A percentile compares a stretch with the other conserved stretches of the same genome.
Evolutionary conservation across 2,329 filamentous ascomycete genomes (phyloP).

Genomic region (Penicillium vulpinum): DNA sequence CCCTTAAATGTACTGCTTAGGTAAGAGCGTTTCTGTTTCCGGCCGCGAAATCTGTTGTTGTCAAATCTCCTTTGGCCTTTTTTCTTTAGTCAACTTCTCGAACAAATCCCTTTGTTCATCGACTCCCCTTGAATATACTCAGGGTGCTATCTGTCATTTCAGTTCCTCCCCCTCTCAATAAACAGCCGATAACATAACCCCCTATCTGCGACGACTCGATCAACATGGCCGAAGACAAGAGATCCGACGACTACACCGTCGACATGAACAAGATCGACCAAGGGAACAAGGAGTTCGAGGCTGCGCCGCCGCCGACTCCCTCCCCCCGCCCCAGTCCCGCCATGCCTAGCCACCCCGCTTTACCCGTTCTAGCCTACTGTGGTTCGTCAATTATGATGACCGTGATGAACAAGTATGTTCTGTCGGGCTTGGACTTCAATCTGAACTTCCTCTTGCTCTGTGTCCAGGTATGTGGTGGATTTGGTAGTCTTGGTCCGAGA

Average conservation of each 20-base stretch:
- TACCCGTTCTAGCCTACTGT: constrained; percentile 89
- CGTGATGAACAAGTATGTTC: constrained; percentile 98
- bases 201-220: constrained; percentile 4
- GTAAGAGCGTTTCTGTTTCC: constrained; percentile 5
- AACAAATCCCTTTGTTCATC: constrained; percentile 1
- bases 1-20: constrained; percentile 4
- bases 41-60: constrained; percentile 15
- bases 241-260: constrained; percentile 72
- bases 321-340: constrained; percentile 39
- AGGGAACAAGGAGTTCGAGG: constrained; percentile 50
- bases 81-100: constrained; percentile 3
- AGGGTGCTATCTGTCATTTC: constrained; percentile 6
- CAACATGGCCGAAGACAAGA: constrained; percentile 85
- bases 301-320: constrained; percentile 39
- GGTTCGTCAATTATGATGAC: constrained; percentile 98
- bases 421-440: constrained; percentile 89
- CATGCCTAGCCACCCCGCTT: constrained; percentile 71
- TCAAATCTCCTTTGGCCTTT: constrained; percentile 4
- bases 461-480: constrained; percentile 71
- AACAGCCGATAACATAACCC: neutral
- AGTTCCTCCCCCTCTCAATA: constrained; percentile 1
- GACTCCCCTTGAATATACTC: neutral
- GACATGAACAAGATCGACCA: constrained; percentile 64
- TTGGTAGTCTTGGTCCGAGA: neutral
- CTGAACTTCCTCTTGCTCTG: constrained; percentile 93